phyloP scores from a whole-genome alignment of 768 basidiomycete species.

The Phylloporus arenicola region DNA sequence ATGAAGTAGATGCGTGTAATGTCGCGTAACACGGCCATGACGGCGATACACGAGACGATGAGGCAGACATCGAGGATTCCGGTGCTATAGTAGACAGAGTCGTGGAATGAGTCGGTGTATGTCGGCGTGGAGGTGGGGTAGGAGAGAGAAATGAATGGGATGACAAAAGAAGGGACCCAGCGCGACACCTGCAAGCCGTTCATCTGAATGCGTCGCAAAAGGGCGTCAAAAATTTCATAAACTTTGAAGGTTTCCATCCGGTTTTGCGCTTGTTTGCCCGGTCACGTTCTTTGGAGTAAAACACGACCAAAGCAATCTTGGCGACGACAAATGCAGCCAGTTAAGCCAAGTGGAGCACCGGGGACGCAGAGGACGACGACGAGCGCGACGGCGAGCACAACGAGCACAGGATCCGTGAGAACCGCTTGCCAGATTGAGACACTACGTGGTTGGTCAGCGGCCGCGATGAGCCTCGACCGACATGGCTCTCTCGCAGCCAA shows the following conservation, averaged over 20 bases:
- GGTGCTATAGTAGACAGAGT: constrained; percentile 63
- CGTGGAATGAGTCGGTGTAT: constrained; percentile 64
- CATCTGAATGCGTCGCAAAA: constrained; percentile 32
- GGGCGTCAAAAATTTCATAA: constrained; percentile 35
- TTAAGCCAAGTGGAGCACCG: not conserved
- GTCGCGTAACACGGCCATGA: constrained; percentile 87
- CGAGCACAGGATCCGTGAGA: constrained; percentile 18
- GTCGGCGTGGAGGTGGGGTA: constrained; percentile 55
- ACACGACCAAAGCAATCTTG: constrained; percentile 18
- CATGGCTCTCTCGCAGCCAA: constrained; percentile 61
- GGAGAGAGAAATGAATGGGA: constrained; percentile 71
- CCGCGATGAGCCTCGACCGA: constrained; percentile 10
- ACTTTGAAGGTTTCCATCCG: constrained; percentile 12
- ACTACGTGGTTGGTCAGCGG: not conserved
- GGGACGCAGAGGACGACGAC: constrained; percentile 5
- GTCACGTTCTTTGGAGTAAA: constrained; percentile 27
- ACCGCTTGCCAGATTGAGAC: constrained; percentile 15
- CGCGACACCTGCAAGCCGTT: constrained; percentile 31
- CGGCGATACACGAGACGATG: constrained; percentile 72
- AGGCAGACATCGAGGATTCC: constrained; percentile 78
- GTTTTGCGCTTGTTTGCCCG: constrained; percentile 31
- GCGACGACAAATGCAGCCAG: constrained; percentile 5
- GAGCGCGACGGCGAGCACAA: constrained; percentile 2
- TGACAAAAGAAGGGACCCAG: constrained; percentile 49
- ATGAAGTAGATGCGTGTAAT: constrained; percentile 64